These are phyloP conservation scores for Hyaloscypha bicolor DNA, from an alignment of 495 filamentous ascomycete genomes.

Conservation along the genomic window DNA sequence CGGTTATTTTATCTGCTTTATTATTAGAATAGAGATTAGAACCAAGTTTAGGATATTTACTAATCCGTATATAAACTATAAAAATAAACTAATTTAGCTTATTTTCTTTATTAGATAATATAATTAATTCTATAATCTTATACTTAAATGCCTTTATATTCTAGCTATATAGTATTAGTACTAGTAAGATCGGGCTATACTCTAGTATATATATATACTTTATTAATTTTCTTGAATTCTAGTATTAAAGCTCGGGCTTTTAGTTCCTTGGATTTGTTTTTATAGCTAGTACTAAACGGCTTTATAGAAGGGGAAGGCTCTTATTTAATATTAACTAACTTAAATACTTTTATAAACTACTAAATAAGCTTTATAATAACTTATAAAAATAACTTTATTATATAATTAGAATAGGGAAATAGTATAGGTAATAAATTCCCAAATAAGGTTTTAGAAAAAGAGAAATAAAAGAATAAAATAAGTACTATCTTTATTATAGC, in stretches of 20 bases:
- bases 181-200: background rate
- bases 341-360: background rate
- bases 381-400: background rate
- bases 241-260: background rate
- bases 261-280: background rate
- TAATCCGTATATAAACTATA: background rate
- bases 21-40: background rate
- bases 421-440: background rate
- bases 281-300: background rate
- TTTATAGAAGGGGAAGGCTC: background rate
- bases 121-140: background rate
- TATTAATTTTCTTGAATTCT: background rate
- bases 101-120: background rate
- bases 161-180: background rate
- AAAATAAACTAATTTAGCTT: background rate
- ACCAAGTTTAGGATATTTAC: background rate
- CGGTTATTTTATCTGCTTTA: background rate
- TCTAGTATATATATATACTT: background rate
- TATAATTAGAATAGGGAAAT: background rate
- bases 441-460: background rate
- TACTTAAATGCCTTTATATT: background rate
- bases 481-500: background rate
- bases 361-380: background rate
- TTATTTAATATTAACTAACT: conserved; percentile 2
- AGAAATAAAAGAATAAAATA: background rate